Percentiles rank a stretch among this genome's conserved stretches.
Conservation (phyloP, 495 filamentous ascomycete species). For the Rhypophila decipiens region DNA sequence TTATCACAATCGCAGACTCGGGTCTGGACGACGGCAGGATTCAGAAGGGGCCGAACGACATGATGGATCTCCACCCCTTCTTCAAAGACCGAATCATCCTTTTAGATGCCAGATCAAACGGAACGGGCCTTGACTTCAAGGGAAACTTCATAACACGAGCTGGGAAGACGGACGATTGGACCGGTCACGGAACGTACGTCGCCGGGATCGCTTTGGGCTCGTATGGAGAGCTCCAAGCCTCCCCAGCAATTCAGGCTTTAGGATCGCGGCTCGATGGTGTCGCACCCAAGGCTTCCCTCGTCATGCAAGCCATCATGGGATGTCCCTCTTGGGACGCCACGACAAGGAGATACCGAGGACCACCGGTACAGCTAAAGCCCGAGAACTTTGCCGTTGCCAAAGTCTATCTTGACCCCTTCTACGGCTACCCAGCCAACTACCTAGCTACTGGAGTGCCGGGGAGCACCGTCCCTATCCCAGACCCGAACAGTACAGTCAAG, state of each 20-base stretch:
- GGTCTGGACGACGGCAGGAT: too few species aligned
- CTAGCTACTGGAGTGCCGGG: too few species aligned
- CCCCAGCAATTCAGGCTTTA: neutral
- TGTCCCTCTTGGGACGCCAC: neutral
- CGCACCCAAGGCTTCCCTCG: neutral
- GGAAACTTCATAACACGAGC: neutral
- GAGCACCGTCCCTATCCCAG: too few species aligned
- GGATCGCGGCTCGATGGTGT: neutral
- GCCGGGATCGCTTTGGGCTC: neutral
- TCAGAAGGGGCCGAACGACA: neutral
- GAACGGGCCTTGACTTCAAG: neutral
- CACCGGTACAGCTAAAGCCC: neutral
- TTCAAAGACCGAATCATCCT: neutral
- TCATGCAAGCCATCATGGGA: neutral
- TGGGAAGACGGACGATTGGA: neutral
- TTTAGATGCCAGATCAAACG: neutral
- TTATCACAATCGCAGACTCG: neutral
- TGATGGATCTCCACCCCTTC: neutral
- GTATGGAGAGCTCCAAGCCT: neutral
- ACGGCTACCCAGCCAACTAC: neutral
- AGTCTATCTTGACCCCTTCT: neutral
- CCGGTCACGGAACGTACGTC: neutral
- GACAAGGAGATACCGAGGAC: too few species aligned
- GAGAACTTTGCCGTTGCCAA: neutral
- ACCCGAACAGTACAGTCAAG: neutral